Evolutionary conservation across 2,329 filamentous ascomycete species (phyloP), one percentile per base, ranked within the genome.

Genomic region (Fusarium succisae): DNA sequence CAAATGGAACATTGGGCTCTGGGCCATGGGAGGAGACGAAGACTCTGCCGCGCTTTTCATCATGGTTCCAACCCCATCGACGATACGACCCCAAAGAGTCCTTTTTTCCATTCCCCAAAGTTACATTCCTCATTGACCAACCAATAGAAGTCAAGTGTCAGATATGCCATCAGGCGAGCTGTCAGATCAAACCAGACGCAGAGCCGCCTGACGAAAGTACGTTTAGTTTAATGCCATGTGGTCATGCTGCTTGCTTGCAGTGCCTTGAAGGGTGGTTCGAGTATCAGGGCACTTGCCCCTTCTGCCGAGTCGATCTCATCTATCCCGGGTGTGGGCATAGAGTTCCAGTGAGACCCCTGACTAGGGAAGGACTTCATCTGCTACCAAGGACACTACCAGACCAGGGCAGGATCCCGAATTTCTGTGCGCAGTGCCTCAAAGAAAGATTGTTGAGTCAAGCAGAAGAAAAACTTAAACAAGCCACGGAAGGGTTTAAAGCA

Each of bases 171-270:
- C 69, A 75, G 37, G 70, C 63, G 17, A 61, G 55, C 37, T 71
- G 75, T 32, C 30, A 68, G 48, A 71, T 80, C 48, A 69, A 60
- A n/a, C 30, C 70, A n/a, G 72, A 72, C 24, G 24, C 51, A 47
- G 53, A 72, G 54, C 61, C 56, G 43, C 41, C 50, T 35, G 63
- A 62, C 26, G 63, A 78, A 38, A 69, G 63, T 15, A 74, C 72
- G 3, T 77, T 82, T 3, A 68, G 73, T 7, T 79, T 84, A 3
- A 66, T 83, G 30, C 80, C 83, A 1, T 84, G 83, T 44, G 82
- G 81, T 1, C 83, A 85, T 59, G 66, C 80, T 9, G 80, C 72
- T 8, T 81, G 82, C 56, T 50, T 66, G 9, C 22, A 14, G 5
- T 84, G 83, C 45, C 57, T 84, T 22, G 43, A 63, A 6, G 41